phyloP scores from a whole-genome alignment of 106 monocot species.

The Alisma plantagoaquatica region DNA sequence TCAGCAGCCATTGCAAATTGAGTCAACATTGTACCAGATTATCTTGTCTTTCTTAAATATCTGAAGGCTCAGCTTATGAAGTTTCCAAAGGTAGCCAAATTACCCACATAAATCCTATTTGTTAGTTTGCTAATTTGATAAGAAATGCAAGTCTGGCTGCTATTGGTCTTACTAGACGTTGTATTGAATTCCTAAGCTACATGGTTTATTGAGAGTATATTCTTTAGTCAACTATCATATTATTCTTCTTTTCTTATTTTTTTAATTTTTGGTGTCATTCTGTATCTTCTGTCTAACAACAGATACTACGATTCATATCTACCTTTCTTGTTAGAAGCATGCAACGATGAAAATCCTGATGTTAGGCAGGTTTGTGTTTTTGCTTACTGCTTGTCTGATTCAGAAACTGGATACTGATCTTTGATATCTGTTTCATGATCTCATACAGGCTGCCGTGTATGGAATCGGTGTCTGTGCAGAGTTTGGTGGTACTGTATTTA shows the following conservation, averaged over 20 bases:
- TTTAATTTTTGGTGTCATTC: neutral
- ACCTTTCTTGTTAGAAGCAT: slow-evolving; percentile 88
- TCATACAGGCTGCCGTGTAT: slow-evolving; percentile 85
- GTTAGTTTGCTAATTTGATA: too few relatives aligned
- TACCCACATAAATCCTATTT: too few relatives aligned
- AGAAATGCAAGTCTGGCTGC: too few relatives aligned
- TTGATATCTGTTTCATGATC: slow-evolving; percentile 2
- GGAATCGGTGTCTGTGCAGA: slow-evolving; percentile 98
- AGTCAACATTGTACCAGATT: too few relatives aligned
- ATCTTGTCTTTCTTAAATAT: too few relatives aligned
- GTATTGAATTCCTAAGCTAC: too few relatives aligned
- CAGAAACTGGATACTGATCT: neutral
- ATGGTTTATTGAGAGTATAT: too few relatives aligned
- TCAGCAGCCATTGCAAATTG: too few relatives aligned
- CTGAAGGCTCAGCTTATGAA: too few relatives aligned
- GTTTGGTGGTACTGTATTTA: slow-evolving; percentile 79
- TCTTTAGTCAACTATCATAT: too few relatives aligned
- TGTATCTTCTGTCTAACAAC: neutral
- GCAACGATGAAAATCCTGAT: slow-evolving; percentile 74
- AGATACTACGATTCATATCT: slow-evolving; percentile 87
- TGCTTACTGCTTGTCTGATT: neutral
- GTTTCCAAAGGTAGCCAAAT: too few relatives aligned
- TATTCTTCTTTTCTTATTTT: neutral
- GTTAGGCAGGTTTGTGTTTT: slow-evolving; percentile 60
- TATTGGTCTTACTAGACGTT: too few relatives aligned